These are phyloP conservation scores for Kregervanrija fluxuum DNA, from an alignment of 805 yeast species.

Conservation along the genomic window DNA sequence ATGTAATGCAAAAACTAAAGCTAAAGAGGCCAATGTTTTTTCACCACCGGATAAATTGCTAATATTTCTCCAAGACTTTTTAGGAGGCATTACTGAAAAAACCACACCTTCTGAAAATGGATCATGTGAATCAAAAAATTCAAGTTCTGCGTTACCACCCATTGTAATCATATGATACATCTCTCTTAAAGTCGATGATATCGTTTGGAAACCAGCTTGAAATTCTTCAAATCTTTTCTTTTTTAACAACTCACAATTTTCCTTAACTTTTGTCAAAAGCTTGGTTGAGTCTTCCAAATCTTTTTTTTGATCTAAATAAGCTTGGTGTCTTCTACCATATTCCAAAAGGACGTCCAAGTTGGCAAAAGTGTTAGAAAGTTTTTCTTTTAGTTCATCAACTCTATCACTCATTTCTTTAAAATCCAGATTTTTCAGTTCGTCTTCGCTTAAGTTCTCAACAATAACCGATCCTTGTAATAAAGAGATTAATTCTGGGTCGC, in stretches of 20 bases:
- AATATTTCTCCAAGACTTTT: slow-evolving; percentile 94
- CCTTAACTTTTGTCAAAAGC: slow-evolving; percentile 54
- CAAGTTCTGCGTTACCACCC: slow-evolving; percentile 99
- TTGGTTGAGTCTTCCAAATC: slow-evolving; percentile 66
- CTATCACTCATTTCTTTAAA: slow-evolving; percentile 41
- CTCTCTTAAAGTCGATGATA: slow-evolving; percentile 82
- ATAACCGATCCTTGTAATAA: slow-evolving; percentile 21
- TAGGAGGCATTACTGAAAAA: slow-evolving; percentile 98
- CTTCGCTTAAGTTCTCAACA: slow-evolving; percentile 35
- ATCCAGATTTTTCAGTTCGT: slow-evolving; percentile 44
- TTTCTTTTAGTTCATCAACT: slow-evolving; percentile 47
- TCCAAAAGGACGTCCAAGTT: slow-evolving; percentile 74
- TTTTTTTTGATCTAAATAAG: slow-evolving; percentile 52
- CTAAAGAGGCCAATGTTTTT: slow-evolving; percentile 89
- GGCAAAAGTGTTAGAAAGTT: slow-evolving; percentile 48
- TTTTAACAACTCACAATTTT: slow-evolving; percentile 59
- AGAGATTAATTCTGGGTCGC: slow-evolving; percentile 15
- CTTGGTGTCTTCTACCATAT: slow-evolving; percentile 60
- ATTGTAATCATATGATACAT: slow-evolving; percentile 98
- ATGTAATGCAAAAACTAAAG: slow-evolving; percentile 92
- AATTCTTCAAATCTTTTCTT: slow-evolving; percentile 77
- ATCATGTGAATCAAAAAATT: slow-evolving; percentile 88
- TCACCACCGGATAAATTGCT: slow-evolving; percentile 97
- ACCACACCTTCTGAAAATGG: slow-evolving; percentile 97
- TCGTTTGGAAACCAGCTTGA: slow-evolving; percentile 84